Evolutionary conservation across 352 stramenopile species (phyloP).

Genomic region (Phytophthora cactorum): DNA sequence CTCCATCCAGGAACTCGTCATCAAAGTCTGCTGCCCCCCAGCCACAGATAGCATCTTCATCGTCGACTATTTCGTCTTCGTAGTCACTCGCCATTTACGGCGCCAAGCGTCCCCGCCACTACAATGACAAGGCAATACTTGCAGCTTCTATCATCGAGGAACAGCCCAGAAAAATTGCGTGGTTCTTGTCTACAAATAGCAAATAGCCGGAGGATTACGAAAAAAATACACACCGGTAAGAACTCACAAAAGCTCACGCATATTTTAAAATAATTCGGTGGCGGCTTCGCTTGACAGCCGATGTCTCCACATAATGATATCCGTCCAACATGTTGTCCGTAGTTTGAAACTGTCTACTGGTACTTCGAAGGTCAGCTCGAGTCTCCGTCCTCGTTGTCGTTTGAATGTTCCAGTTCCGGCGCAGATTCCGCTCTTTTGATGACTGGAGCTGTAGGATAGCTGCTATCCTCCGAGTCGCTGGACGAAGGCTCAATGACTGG

Average conservation of each 20-base stretch:
- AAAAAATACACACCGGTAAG: constrained; percentile 4
- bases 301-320: constrained; percentile 15
- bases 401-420: constrained; percentile 18
- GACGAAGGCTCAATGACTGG: constrained; percentile 34
- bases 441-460: not conserved
- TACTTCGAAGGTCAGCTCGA: constrained; percentile 20
- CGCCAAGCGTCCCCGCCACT: not conserved
- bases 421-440: constrained; percentile 29
- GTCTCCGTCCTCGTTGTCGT: constrained; percentile 11
- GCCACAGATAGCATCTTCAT: constrained; percentile 28
- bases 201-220: not conserved
- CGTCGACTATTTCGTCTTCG: constrained; percentile 14
- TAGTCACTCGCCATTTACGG: constrained; percentile 6
- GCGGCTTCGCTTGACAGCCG: constrained; percentile 7
- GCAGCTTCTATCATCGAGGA: constrained; percentile 4
- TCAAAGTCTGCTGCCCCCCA: constrained; percentile 35
- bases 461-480: constrained; percentile 23
- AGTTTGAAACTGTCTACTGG: not conserved
- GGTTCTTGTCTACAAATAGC: constrained; percentile 26
- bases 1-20: constrained; percentile 13
- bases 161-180: not conserved
- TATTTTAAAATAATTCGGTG: constrained; percentile 29
- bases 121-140: constrained; percentile 4
- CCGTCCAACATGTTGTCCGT: constrained; percentile 9
- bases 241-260: constrained; percentile 12